phyloP scores from a whole-genome alignment of 495 filamentous ascomycete genomes.

The Penicillium ucsense region DNA sequence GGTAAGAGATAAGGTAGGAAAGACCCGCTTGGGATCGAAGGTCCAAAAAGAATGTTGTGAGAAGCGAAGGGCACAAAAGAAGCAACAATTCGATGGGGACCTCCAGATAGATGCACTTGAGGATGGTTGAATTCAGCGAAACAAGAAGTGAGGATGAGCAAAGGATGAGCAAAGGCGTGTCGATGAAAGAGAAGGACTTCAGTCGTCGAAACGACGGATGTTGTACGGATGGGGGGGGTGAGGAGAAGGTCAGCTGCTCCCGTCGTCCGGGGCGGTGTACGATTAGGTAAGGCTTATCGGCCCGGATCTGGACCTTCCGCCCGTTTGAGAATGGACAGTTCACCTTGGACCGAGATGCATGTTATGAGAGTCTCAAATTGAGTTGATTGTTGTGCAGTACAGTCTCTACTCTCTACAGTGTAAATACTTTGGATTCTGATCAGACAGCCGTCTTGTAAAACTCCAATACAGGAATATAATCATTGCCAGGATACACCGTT shows the following conservation, averaged over 20 bases:
- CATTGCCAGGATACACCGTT: too few species aligned
- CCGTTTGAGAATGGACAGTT: too few species aligned
- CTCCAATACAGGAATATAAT: neutral
- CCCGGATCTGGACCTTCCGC: neutral
- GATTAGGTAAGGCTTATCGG: neutral
- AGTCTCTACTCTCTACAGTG: too few species aligned
- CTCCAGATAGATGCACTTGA: too few species aligned
- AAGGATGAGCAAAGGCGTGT: neutral
- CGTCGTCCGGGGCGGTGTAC: neutral
- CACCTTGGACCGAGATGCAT: too few species aligned
- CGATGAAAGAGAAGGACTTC: neutral
- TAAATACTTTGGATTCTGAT: too few species aligned
- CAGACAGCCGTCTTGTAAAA: neutral
- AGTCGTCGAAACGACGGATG: neutral
- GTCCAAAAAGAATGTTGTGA: neutral
- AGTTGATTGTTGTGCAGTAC: too few species aligned
- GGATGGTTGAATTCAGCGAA: neutral
- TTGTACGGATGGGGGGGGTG: neutral
- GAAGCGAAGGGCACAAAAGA: too few species aligned
- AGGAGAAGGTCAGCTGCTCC: neutral
- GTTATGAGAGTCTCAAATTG: too few species aligned
- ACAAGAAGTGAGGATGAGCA: neutral
- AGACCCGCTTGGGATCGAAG: neutral
- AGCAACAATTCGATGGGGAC: too few species aligned
- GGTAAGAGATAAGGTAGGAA: conserved; percentile 1